Evolutionary conservation across 257 asterid genomes (phyloP), one percentile per base, ranked within the genome.

Genomic region (Coffea canephora): DNA sequence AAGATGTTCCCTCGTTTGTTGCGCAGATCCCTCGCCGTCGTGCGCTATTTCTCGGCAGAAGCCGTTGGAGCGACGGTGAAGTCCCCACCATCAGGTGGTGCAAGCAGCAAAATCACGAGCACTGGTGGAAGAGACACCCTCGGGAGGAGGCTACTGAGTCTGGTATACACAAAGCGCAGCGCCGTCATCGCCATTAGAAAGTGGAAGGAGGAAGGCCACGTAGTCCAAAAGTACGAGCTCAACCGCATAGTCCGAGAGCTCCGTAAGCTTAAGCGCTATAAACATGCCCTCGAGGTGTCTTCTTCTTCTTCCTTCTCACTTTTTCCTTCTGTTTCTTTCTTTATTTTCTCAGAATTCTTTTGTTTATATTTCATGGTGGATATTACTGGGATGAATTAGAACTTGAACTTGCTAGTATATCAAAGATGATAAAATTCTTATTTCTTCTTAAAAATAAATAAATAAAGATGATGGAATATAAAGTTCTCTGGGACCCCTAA

Each of bases 171-270:
- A 67, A 95, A 93, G 87, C 93, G 97, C 57, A 91, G 97, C 86
- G 98, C 97, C 71, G 94, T 89, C 52, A 83, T 87, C 45, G 74
- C 97, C 80, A 88, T 95, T 52, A 85, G 91, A 77, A 89, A 89
- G 72, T 95, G 99, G 99, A 91, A 91, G 82, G 98, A 92, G 86
- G 94, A 93, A 79, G 99, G 99, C 0, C 92, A 84, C 71, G 66
- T 74, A 11, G 96, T 91, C 39, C 94, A 88, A 23, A 93, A 93
- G 83, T 91, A 89, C 89, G 93, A 91, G 79, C 96, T 95, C 79
- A 93, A 89, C 82, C 98, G 97, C 83, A 89, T 91, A 41, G 94
- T 92, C 66, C 92, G 98, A 27, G 97, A 93, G 88, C 98, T 95
- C 74, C 89, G 99, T 5, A 85, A 80, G 85, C 89, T 89, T 69